Percentiles rank a stretch among this genome's conserved stretches.
These are phyloP conservation scores for Tricholoma bakamatsutake DNA, from an alignment of 768 basidiomycete species.

Conservation along the genomic window DNA sequence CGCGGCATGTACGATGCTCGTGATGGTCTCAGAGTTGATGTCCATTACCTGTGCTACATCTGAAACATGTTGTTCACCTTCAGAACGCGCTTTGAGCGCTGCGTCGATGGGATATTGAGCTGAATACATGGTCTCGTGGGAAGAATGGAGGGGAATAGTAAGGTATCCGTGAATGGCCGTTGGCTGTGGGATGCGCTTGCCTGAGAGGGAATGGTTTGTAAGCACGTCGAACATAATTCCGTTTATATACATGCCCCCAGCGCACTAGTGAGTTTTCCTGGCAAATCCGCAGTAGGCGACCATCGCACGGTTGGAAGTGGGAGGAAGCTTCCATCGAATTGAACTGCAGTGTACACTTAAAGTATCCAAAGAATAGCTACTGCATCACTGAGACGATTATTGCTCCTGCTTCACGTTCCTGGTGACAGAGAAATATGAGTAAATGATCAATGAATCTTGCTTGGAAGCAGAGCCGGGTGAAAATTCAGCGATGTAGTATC, in stretches of 20 bases:
- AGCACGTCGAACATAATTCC: neutral
- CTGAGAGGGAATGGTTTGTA: neutral
- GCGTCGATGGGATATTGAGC: constrained; percentile 11
- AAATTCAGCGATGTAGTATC: neutral
- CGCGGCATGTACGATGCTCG: constrained; percentile 32
- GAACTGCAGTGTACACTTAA: no score
- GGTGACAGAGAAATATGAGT: neutral
- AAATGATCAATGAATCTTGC: no score
- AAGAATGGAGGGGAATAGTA: neutral
- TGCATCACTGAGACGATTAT: no score
- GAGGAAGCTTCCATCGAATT: no score
- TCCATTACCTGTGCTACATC: constrained; percentile 36
- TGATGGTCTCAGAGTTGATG: constrained; percentile 36
- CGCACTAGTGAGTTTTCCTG: no score
- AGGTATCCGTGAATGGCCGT: neutral
- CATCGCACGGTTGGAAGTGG: no score
- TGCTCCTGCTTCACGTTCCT: neutral
- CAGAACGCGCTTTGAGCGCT: constrained; percentile 19
- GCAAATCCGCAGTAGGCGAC: no score
- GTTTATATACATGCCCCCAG: no score
- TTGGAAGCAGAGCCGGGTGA: neutral
- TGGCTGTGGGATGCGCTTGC: neutral
- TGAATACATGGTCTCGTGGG: neutral
- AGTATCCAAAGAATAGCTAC: neutral
- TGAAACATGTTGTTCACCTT: constrained; percentile 33